These are phyloP conservation scores for Hypsizygus ulmarius DNA, from an alignment of 1,284 basidiomycete species.

Conservation along the genomic window DNA sequence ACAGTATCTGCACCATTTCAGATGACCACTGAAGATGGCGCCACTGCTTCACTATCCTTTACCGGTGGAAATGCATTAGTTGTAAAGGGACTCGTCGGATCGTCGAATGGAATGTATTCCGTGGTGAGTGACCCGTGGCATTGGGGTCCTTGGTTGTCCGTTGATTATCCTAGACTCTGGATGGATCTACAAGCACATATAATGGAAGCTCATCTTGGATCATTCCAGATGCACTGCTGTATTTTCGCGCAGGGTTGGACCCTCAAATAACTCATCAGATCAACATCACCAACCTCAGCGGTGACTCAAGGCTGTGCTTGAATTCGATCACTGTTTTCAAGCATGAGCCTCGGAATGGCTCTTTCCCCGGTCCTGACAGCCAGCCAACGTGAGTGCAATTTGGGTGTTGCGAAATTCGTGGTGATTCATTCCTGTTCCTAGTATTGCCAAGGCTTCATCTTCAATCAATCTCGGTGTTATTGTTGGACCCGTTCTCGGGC, in stretches of 20 bases:
- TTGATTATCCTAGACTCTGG: conserved; percentile 21
- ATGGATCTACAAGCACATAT: conserved; percentile 24
- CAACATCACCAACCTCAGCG: conserved; percentile 25
- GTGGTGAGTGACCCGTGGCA: conserved; percentile 22
- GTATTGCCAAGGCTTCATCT: conserved; percentile 6
- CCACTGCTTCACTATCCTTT: conserved; percentile 28
- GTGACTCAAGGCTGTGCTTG: conserved; percentile 17
- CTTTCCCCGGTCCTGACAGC: not conserved
- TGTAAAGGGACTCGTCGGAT: conserved; percentile 26
- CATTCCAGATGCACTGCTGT: conserved; percentile 33
- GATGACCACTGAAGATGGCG: conserved; percentile 20
- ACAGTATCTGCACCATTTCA: conserved; percentile 28
- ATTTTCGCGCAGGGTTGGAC: conserved; percentile 32
- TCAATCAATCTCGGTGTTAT: conserved; percentile 18
- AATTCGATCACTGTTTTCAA: conserved; percentile 22
- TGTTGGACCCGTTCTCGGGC: conserved; percentile 17
- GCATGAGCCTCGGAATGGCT: conserved; percentile 6
- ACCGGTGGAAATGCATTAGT: conserved; percentile 25
- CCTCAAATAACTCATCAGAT: conserved; percentile 27
- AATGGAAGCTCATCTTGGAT: conserved; percentile 34
- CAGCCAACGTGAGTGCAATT: conserved; percentile 6
- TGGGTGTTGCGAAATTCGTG: not conserved
- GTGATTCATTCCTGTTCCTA: conserved; percentile 1
- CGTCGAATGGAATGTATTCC: conserved; percentile 25
- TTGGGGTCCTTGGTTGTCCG: not conserved